Conservation (phyloP, 2,329 filamentous ascomycete genomes). For the Fusarium sp. region DNA sequence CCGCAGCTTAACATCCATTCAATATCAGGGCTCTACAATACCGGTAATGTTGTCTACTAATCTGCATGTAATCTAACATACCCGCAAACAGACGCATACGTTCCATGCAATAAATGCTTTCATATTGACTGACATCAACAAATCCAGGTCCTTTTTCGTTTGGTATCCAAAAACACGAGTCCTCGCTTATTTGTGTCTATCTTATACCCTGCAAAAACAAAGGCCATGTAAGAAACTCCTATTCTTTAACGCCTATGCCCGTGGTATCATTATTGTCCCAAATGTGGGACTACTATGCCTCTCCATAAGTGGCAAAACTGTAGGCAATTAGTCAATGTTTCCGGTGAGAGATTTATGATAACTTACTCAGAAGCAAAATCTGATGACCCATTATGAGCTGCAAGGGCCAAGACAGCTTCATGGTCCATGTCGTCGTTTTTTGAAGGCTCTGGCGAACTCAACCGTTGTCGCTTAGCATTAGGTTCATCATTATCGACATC, state of each 20-base stretch:
- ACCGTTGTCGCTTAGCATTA: conserved; percentile 57
- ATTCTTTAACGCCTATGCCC: conserved; percentile 39
- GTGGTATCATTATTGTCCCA: conserved; percentile 39
- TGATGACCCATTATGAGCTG: conserved; percentile 57
- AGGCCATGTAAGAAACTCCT: conserved; percentile 22
- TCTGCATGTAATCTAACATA: not conserved
- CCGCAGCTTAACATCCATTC: not conserved
- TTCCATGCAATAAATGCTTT: not conserved
- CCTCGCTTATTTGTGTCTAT: conserved; percentile 20
- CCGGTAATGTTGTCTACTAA: conserved; percentile 2
- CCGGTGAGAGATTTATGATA: too few relatives aligned
- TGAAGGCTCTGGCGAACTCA: conserved; percentile 50
- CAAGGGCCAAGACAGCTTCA: conserved; percentile 63
- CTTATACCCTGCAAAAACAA: conserved; percentile 1
- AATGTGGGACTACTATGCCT: conserved; percentile 52
- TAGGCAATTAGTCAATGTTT: conserved; percentile 15
- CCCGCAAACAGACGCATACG: not conserved
- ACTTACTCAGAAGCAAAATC: conserved; percentile 62
- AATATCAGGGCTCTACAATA: not conserved
- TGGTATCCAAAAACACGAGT: conserved; percentile 10
- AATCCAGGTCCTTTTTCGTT: not conserved
- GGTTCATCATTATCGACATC: conserved; percentile 56
- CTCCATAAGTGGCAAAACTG: conserved; percentile 58
- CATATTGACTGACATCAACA: not conserved
- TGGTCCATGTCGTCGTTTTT: conserved; percentile 60